Conservation (phyloP, 129 eudicot species). For the Chrysanthemum lavandulifolium region DNA sequence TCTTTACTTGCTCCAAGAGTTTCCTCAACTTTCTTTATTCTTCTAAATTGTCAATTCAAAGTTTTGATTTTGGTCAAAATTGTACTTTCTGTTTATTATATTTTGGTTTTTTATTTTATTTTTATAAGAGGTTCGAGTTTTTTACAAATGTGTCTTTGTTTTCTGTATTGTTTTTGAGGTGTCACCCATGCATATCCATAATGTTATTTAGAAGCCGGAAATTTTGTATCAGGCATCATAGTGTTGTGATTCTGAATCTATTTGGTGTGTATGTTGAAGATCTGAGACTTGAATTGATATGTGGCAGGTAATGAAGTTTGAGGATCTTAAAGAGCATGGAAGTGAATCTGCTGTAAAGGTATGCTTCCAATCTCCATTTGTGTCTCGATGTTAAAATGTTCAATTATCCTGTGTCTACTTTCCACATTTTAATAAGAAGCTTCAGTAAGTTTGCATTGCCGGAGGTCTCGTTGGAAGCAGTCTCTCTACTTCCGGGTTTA, state of each 20-base stretch:
- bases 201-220: background rate
- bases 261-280: slow-evolving; percentile 2
- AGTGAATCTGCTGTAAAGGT: slow-evolving; percentile 91
- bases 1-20: slow-evolving; percentile 13
- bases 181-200: background rate
- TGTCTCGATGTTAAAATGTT: background rate
- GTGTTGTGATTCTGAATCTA: too few species aligned
- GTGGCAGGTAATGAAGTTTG: slow-evolving; percentile 93
- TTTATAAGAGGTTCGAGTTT: too few species aligned
- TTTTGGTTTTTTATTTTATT: too few species aligned
- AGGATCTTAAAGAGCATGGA: slow-evolving; percentile 90
- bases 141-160: slow-evolving; percentile 3
- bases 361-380: background rate
- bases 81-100: too few species aligned
- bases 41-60: background rate
- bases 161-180: background rate
- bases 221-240: background rate
- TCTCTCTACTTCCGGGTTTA: too few species aligned
- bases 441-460: background rate
- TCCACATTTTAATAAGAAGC: background rate
- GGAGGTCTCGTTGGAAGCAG: too few species aligned
- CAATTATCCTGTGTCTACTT: background rate
- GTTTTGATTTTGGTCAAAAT: background rate
- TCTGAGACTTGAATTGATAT: slow-evolving; percentile 20
- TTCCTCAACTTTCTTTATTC: background rate